Base-by-base conservation (phyloP, 768 basidiomycete genomes). In the Paxillus ammoniavirescens region DNA sequence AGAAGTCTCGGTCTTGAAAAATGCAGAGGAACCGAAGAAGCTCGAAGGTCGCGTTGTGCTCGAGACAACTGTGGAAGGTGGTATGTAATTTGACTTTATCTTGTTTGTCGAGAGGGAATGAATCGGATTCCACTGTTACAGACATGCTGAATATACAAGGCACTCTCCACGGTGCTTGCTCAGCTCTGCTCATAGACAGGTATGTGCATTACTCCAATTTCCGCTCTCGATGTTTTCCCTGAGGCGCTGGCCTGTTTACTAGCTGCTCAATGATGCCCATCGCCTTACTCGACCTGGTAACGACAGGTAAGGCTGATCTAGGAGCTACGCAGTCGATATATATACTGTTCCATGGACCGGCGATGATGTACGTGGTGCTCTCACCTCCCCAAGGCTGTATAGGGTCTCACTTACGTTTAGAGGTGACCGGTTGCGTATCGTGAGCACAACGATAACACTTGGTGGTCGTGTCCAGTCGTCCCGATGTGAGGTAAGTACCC, bases 281-380 rank as follows among this genome's bases (percentile, higher is more conserved):
- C 23, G 67, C 68, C n/a, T 73, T 66, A 15, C 53, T 65, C 42
- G 45, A 31, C 50, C 37, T 73, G 5, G 62, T 75, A 5, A 61
- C 63, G 38, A 49, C 50, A 60, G 61, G 65, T 48, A 51, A 67
- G 56, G 44, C 60, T 48, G 38, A 72, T 64, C 17, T 52, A 0
- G 65, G 71, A 30, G 82, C 83, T 8, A 80, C 81, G 0, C 80
- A 81, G 57, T 75, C 80, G 1, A 62, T 83, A 41, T 77, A 80
- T 42, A 66, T 82, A 5, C 69, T 80, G 18, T 83, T 80, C 51
- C 82, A 83, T 52, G 77, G 82, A 47, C 82, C 82, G n/a, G 82
- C 82, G 17, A 56, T 58, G 8, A 23, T 73, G 82, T 82, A 37
- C 35, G 63, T 53, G 46, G 6, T 9, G 1, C 23, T 17, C 43